phyloP scores from a whole-genome alignment of 2,329 filamentous ascomycete species.

The Colletotrichum agaves region DNA sequence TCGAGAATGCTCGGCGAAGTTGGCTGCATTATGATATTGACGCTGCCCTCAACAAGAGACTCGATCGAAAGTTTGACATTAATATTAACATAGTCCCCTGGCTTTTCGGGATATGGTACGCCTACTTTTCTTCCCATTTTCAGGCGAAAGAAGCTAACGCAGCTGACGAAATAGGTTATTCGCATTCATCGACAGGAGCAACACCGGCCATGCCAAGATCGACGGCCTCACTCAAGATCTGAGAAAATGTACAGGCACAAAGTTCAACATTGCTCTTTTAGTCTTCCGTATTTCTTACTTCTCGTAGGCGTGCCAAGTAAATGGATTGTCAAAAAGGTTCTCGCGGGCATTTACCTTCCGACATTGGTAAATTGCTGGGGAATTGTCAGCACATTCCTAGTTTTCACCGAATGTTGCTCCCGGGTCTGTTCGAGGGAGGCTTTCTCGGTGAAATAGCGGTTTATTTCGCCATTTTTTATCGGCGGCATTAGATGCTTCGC shows the following conservation, averaged over 20 bases:
- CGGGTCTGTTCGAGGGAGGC: conserved; percentile 68
- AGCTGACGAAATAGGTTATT: conserved; percentile 49
- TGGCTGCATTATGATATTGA: conserved; percentile 29
- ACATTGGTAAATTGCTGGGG: conserved; percentile 67
- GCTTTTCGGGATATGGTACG: not conserved
- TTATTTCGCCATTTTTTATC: conserved; percentile 64
- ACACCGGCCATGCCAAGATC: conserved; percentile 63
- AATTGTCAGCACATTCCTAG: conserved; percentile 38
- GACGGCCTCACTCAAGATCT: conserved; percentile 45
- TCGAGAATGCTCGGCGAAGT: not conserved
- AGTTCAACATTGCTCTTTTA: conserved; percentile 68
- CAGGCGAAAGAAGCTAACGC: conserved; percentile 6
- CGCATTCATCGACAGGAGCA: conserved; percentile 65
- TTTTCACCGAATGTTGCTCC: conserved; percentile 46
- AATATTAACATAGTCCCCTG: conserved; percentile 37
- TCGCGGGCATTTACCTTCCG: conserved; percentile 72
- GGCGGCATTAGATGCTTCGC: conserved; percentile 67
- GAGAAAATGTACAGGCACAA: conserved; percentile 62
- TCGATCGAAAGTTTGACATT: conserved; percentile 43
- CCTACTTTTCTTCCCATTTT: not conserved
- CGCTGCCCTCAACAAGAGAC: conserved; percentile 35
- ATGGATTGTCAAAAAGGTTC: conserved; percentile 69
- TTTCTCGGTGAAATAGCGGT: conserved; percentile 66
- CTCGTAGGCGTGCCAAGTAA: conserved; percentile 75
- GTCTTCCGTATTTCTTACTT: conserved; percentile 78